Evolutionary conservation across 352 stramenopile species (phyloP).

Genomic region (Paralagenidium karlingii): DNA sequence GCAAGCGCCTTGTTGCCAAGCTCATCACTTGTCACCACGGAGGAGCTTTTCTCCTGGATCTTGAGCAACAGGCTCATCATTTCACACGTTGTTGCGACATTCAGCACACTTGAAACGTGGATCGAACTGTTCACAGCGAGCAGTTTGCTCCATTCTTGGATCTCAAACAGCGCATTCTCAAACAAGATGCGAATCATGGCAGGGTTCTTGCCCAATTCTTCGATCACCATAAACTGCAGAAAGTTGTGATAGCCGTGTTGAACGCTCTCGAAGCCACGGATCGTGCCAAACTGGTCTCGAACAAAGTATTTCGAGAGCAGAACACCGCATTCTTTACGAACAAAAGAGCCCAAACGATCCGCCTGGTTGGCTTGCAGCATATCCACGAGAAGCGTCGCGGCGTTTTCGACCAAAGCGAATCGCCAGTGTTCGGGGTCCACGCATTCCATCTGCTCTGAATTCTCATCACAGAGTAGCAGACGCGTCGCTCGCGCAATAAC

Average conservation of each 20-base stretch:
- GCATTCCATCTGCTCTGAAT: not conserved
- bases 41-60: constrained; percentile 24
- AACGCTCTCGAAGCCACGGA: constrained; percentile 79
- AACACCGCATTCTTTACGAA: constrained; percentile 62
- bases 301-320: constrained; percentile 85
- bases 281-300: constrained; percentile 79
- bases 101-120: too few relatives aligned
- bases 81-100: too few relatives aligned
- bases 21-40: constrained; percentile 38
- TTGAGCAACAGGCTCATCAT: too few relatives aligned
- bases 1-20: constrained; percentile 33
- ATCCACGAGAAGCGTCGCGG: constrained; percentile 62
- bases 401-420: constrained; percentile 75
- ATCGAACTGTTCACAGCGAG: too few relatives aligned
- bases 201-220: constrained; percentile 70
- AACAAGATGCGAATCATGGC: constrained; percentile 57
- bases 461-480: not conserved
- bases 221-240: constrained; percentile 78
- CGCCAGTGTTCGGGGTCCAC: too few relatives aligned
- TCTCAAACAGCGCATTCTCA: constrained; percentile 43
- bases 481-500: constrained; percentile 41
- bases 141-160: too few relatives aligned
- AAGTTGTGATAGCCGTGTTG: constrained; percentile 86
- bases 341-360: constrained; percentile 70
- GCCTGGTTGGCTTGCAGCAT: constrained; percentile 83